Percentiles rank a stretch among this genome's conserved stretches.
These are phyloP conservation scores for Trichoderma oligosporum DNA, from an alignment of 2,329 filamentous ascomycete genomes.

Conservation along the genomic window DNA sequence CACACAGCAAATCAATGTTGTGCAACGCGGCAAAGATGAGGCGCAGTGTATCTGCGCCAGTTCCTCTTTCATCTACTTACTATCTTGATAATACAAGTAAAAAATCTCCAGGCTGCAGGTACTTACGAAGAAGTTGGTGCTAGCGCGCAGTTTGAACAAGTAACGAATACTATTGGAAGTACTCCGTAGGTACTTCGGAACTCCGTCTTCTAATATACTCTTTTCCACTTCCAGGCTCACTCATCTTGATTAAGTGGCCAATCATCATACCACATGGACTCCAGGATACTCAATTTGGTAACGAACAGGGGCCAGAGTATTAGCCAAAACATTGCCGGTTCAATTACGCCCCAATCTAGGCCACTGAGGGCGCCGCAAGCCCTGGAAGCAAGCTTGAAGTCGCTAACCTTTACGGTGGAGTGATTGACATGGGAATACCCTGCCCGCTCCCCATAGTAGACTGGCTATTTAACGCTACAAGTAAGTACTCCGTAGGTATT, in stretches of 20 bases:
- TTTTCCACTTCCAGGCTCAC: not conserved
- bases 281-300: slow-evolving; percentile 16
- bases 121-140: too few species aligned
- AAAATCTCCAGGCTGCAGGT: too few species aligned
- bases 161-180: too few species aligned
- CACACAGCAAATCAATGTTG: not conserved
- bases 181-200: slow-evolving; percentile 12
- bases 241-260: slow-evolving; percentile 12
- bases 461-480: not conserved
- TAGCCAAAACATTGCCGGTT: slow-evolving; percentile 5
- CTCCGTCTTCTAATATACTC: slow-evolving; percentile 7
- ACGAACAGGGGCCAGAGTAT: slow-evolving; percentile 10
- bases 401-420: slow-evolving; percentile 8
- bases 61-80: not conserved
- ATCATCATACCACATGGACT: slow-evolving; percentile 16
- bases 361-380: slow-evolving; percentile 10
- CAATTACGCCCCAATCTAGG: slow-evolving; percentile 5
- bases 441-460: not conserved
- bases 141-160: too few species aligned
- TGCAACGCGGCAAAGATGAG: slow-evolving; percentile 1
- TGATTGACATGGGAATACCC: slow-evolving; percentile 9
- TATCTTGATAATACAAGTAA: too few species aligned
- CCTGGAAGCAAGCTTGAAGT: slow-evolving; percentile 6
- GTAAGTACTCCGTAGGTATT: not conserved
- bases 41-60: too few species aligned